These are phyloP conservation scores for Coemansia sp. DNA, from an alignment of 192 early-diverging fungal species.

Conservation along the genomic window DNA sequence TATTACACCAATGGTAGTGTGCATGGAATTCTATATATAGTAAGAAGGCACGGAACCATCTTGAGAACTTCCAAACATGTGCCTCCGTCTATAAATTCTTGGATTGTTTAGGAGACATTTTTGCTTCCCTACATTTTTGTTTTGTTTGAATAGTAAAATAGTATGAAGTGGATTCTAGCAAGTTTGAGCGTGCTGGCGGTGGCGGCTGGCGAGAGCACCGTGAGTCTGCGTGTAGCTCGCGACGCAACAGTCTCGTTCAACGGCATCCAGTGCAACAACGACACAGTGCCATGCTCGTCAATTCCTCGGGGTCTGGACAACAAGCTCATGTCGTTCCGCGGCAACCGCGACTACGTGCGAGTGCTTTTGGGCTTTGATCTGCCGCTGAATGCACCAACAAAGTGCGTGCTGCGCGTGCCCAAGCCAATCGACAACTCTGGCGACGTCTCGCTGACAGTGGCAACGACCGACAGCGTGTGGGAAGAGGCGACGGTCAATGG, in stretches of 20 bases:
- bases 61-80: background rate
- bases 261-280: conserved; percentile 33
- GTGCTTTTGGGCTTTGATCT: conserved; percentile 50
- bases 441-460: conserved; percentile 19
- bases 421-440: conserved; percentile 15
- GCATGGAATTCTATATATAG: conserved; percentile 2
- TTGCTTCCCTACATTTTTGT: background rate
- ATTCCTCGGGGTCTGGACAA: conserved; percentile 24
- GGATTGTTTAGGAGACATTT: background rate
- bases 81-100: background rate
- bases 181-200: conserved; percentile 9
- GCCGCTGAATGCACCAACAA: conserved; percentile 16
- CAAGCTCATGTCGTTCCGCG: conserved; percentile 32
- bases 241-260: conserved; percentile 37
- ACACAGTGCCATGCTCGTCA: conserved; percentile 31
- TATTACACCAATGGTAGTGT: too few relatives aligned
- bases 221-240: conserved; percentile 20
- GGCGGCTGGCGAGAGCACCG: conserved; percentile 6
- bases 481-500: conserved; percentile 45
- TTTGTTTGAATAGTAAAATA: background rate
- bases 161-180: conserved; percentile 2
- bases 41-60: background rate
- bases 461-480: conserved; percentile 40
- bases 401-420: conserved; percentile 34
- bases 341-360: conserved; percentile 51